Conservation (phyloP, 208 protist species). For the Zelonia costaricensis region DNA sequence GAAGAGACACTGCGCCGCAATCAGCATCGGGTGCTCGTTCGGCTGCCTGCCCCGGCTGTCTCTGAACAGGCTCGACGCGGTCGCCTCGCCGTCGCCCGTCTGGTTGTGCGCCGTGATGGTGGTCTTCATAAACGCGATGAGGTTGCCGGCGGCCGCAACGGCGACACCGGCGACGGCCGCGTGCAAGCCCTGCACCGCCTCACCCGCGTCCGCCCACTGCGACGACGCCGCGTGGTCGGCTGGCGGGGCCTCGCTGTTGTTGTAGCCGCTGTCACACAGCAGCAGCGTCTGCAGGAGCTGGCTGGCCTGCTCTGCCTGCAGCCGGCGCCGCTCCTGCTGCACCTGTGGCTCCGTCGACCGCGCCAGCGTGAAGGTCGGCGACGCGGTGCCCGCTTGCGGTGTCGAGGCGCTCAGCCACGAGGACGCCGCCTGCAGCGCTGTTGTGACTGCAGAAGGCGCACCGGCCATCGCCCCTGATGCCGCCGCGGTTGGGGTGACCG, state of each 20-base stretch:
- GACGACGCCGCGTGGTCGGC: constrained; percentile 31
- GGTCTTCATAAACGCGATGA: constrained; percentile 49
- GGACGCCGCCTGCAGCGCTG: constrained; percentile 2
- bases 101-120: constrained; percentile 18
- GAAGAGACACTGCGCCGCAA: constrained; percentile 79
- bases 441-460: not conserved
- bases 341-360: constrained; percentile 16
- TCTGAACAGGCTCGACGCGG: constrained; percentile 11
- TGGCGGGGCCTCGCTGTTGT: constrained; percentile 34
- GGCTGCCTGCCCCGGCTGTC: constrained; percentile 15
- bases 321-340: constrained; percentile 26
- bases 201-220: constrained; percentile 8
- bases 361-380: constrained; percentile 11
- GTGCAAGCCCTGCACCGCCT: constrained; percentile 32
- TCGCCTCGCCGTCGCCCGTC: constrained; percentile 17
- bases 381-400: constrained; percentile 4
- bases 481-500: not conserved
- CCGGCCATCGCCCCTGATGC: not conserved
- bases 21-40: constrained; percentile 46
- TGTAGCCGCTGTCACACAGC: constrained; percentile 50
- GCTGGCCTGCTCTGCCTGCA: constrained; percentile 17
- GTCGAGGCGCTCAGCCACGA: constrained; percentile 5
- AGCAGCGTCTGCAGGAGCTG: constrained; percentile 44
- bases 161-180: constrained; percentile 34
- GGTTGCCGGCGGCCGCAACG: constrained; percentile 38